Percentiles rank a stretch among this genome's conserved stretches.
Evolutionary conservation across 2,329 filamentous ascomycete genomes (phyloP).

Genomic region (Colletotrichum theobromicola): DNA sequence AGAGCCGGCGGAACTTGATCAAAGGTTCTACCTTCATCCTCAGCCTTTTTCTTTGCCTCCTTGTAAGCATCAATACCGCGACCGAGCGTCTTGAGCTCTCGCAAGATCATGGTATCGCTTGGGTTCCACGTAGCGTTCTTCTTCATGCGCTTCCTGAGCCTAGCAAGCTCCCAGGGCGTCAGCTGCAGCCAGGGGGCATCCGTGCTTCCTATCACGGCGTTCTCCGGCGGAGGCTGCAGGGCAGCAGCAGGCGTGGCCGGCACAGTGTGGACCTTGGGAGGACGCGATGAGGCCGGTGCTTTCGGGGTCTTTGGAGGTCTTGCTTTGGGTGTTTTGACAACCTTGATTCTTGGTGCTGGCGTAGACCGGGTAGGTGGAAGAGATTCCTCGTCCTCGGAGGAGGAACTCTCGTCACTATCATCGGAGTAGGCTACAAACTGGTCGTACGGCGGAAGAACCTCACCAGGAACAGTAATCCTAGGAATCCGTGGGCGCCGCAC

Average conservation of each 20-base stretch:
- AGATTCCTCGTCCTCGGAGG: conserved; percentile 42
- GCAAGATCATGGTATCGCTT: conserved; percentile 83
- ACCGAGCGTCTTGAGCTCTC: conserved; percentile 75
- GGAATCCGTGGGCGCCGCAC: conserved; percentile 53
- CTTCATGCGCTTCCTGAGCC: conserved; percentile 85
- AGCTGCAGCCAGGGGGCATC: conserved; percentile 71
- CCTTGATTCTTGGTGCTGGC: conserved; percentile 53
- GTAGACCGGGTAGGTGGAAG: conserved; percentile 33
- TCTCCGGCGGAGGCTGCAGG: conserved; percentile 63
- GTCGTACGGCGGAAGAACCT: conserved; percentile 70
- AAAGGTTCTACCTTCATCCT: conserved; percentile 69
- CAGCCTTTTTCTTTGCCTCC: conserved; percentile 67
- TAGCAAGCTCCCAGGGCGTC: conserved; percentile 68
- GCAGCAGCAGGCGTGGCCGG: conserved; percentile 39
- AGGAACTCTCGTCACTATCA: conserved; percentile 57
- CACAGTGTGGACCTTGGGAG: conserved; percentile 31
- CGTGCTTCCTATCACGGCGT: conserved; percentile 61
- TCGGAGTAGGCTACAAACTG: conserved; percentile 65
- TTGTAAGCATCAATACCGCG: conserved; percentile 69
- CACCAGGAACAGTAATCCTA: conserved; percentile 68
- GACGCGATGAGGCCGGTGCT: conserved; percentile 13
- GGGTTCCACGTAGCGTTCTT: conserved; percentile 88
- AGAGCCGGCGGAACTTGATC: conserved; percentile 47
- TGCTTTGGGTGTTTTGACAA: conserved; percentile 42
- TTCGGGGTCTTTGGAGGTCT: conserved; percentile 47